These are phyloP conservation scores for Lyophyllum shimeji DNA, from an alignment of 768 basidiomycete genomes.

Conservation along the genomic window DNA sequence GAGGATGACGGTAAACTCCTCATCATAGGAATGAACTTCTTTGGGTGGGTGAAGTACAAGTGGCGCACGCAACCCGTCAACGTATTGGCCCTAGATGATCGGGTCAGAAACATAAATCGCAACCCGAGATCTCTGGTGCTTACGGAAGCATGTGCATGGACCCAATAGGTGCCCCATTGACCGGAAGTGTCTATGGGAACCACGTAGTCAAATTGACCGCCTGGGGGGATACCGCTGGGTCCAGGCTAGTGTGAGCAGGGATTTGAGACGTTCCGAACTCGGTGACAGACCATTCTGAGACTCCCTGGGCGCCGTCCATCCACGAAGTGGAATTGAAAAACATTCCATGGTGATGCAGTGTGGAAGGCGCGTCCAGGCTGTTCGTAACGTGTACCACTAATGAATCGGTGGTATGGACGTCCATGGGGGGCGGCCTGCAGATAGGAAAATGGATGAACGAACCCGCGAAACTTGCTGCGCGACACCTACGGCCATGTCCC, in stretches of 20 bases:
- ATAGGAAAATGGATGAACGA: background rate
- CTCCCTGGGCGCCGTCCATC: slow-evolving; percentile 85
- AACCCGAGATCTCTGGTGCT: slow-evolving; percentile 14
- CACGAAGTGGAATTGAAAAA: slow-evolving; percentile 86
- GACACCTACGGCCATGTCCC: slow-evolving; percentile 86
- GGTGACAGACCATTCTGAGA: slow-evolving; percentile 75
- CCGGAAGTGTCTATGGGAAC: slow-evolving; percentile 67
- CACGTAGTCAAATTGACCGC: slow-evolving; percentile 68
- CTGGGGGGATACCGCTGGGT: slow-evolving; percentile 74
- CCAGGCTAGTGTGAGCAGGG: background rate
- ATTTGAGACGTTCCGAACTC: slow-evolving; percentile 12
- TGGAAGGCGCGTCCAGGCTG: slow-evolving; percentile 61
- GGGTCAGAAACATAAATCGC: background rate
- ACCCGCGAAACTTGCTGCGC: background rate
- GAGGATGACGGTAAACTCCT: slow-evolving; percentile 84
- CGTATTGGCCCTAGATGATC: slow-evolving; percentile 72
- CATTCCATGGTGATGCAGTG: slow-evolving; percentile 94
- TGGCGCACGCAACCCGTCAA: slow-evolving; percentile 90
- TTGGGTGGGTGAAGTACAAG: slow-evolving; percentile 70
- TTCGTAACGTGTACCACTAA: slow-evolving; percentile 79
- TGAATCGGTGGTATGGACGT: slow-evolving; percentile 68
- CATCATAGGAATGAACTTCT: slow-evolving; percentile 78
- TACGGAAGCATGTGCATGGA: slow-evolving; percentile 65
- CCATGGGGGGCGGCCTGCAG: slow-evolving; percentile 78
- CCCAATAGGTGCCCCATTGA: slow-evolving; percentile 84